Conservation (phyloP, 495 filamentous ascomycete genomes). For the Aspergillus asperescens region DNA sequence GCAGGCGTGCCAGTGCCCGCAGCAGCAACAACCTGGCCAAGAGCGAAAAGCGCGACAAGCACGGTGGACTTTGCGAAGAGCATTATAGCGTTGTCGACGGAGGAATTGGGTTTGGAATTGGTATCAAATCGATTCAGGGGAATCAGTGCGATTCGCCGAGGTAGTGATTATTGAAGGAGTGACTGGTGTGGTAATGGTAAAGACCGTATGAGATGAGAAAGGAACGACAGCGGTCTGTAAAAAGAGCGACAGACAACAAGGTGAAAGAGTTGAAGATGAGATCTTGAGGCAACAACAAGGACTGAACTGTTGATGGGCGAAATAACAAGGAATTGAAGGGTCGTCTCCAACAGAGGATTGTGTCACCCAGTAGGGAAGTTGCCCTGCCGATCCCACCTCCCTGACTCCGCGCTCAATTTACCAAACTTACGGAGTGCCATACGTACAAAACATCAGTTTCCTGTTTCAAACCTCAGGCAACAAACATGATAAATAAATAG, state of each 20-base stretch:
- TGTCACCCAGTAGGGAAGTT: conserved; percentile 17
- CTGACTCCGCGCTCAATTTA: background rate
- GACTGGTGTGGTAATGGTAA: conserved; percentile 16
- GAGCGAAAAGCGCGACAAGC: conserved; percentile 30
- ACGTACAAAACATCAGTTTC: background rate
- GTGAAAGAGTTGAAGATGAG: conserved; percentile 10
- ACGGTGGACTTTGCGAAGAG: conserved; percentile 35
- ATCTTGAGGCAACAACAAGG: conserved; percentile 5
- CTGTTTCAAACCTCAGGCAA: no score
- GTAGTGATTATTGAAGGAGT: conserved; percentile 22
- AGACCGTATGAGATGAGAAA: conserved; percentile 20
- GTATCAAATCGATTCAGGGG: background rate
- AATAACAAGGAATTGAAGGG: conserved; percentile 6
- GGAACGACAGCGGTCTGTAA: conserved; percentile 21
- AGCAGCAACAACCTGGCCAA: conserved; percentile 31
- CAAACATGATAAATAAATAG: no score
- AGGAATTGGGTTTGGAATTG: background rate
- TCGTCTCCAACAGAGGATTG: conserved; percentile 1
- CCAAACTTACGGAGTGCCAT: background rate
- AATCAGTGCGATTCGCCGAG: conserved; percentile 7
- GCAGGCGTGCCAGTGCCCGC: conserved; percentile 26
- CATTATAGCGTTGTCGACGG: conserved; percentile 24
- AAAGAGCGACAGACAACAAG: conserved; percentile 17
- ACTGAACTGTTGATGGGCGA: background rate
- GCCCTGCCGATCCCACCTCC: conserved; percentile 18